phyloP scores from a whole-genome alignment of 2,329 filamentous ascomycete species.

The Berkeleyomyces basicola region DNA sequence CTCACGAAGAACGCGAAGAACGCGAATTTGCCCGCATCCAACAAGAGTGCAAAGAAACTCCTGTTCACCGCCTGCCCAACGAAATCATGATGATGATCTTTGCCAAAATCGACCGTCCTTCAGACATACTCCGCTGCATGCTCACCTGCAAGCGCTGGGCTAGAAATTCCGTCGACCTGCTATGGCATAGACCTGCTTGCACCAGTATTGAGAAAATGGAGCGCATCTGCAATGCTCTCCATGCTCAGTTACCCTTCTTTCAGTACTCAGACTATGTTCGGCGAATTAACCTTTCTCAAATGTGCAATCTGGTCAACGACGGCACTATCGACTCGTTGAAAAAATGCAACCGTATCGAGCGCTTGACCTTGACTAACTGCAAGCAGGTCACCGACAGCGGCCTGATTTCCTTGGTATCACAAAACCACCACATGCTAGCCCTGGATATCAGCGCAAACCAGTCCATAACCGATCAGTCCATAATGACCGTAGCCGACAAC shows the following conservation, averaged over 20 bases:
- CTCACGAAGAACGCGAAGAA: slow-evolving; percentile 45
- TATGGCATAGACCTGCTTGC: slow-evolving; percentile 91
- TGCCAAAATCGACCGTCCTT: slow-evolving; percentile 57
- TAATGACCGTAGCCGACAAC: slow-evolving; percentile 61
- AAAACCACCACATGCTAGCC: slow-evolving; percentile 68
- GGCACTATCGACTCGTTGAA: slow-evolving; percentile 71
- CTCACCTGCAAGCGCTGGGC: slow-evolving; percentile 91
- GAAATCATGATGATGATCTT: slow-evolving; percentile 93
- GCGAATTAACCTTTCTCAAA: slow-evolving; percentile 70
- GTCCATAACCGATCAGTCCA: slow-evolving; percentile 70
- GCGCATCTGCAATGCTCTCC: slow-evolving; percentile 65
- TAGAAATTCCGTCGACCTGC: slow-evolving; percentile 73
- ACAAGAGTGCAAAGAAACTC: slow-evolving; percentile 53
- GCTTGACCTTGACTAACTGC: slow-evolving; percentile 85
- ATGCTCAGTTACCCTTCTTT: slow-evolving; percentile 61
- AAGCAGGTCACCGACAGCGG: slow-evolving; percentile 68
- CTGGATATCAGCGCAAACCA: slow-evolving; percentile 75
- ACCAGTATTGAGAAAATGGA: slow-evolving; percentile 70
- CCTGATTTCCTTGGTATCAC: slow-evolving; percentile 60
- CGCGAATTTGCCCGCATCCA: slow-evolving; percentile 56
- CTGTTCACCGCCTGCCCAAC: slow-evolving; percentile 72
- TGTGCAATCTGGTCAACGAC: slow-evolving; percentile 65
- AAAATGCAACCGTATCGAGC: slow-evolving; percentile 79
- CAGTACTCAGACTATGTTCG: slow-evolving; percentile 81
- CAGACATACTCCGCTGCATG: slow-evolving; percentile 76